A percentile compares a stretch with the other conserved stretches of the same genome.
phyloP scores from a whole-genome alignment of 352 stramenopile genomes.

The Phytophthora gonapodyides region DNA sequence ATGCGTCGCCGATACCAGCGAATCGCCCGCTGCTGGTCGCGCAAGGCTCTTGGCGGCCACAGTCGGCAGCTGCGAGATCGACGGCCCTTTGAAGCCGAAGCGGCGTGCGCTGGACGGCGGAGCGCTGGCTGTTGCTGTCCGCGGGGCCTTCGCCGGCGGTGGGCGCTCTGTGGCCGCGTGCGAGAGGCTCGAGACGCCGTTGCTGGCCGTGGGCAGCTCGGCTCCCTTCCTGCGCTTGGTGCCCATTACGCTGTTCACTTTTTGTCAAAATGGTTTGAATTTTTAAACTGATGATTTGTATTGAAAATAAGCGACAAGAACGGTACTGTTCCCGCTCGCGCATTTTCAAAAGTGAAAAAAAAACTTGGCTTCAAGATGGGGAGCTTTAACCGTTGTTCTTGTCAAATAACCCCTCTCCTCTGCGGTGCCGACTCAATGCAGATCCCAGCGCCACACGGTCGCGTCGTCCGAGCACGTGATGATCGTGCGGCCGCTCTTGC shows the following conservation, averaged over 20 bases:
- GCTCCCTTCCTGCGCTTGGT: slow-evolving; percentile 42
- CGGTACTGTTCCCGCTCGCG: slow-evolving; percentile 14
- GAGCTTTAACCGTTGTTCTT: neutral
- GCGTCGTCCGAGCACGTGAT: slow-evolving; percentile 78
- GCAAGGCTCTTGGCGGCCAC: slow-evolving; percentile 1
- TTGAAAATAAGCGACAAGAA: slow-evolving; percentile 17
- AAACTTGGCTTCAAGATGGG: neutral
- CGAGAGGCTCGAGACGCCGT: slow-evolving; percentile 22
- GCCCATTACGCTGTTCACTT: slow-evolving; percentile 20
- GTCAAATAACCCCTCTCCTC: neutral
- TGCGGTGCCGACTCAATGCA: slow-evolving; percentile 32
- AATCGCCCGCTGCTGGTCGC: slow-evolving; percentile 1
- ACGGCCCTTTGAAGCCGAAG: slow-evolving; percentile 50
- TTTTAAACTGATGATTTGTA: slow-evolving; percentile 24
- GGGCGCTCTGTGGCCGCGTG: slow-evolving; percentile 22
- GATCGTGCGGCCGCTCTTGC: slow-evolving; percentile 67
- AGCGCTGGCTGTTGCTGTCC: slow-evolving; percentile 11
- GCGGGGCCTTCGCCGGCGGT: slow-evolving; percentile 27
- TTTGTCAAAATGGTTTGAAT: slow-evolving; percentile 22
- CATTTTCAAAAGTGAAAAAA: slow-evolving; percentile 7
- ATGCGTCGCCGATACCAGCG: neutral
- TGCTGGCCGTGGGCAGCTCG: slow-evolving; percentile 13
- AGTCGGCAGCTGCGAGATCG: slow-evolving; percentile 31
- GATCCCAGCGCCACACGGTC: slow-evolving; percentile 77
- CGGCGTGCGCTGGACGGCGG: slow-evolving; percentile 23